Conservation (phyloP, 2,329 filamentous ascomycete species). For the Blastomyces parvus region DNA sequence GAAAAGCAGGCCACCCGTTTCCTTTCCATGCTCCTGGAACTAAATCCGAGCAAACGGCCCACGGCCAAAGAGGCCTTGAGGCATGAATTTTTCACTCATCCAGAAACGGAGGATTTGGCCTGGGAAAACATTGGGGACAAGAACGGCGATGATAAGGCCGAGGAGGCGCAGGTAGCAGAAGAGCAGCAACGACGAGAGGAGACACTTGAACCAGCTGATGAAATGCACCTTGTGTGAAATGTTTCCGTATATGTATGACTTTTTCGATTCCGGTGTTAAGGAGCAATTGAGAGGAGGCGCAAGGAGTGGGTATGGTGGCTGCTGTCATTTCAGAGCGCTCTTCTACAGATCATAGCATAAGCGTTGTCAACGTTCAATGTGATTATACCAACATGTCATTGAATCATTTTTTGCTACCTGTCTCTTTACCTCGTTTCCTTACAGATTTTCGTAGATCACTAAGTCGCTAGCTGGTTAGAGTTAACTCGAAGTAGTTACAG, state of each 20-base stretch:
- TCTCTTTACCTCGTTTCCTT: not conserved
- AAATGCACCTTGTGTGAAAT: conserved; percentile 15
- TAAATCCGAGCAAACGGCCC: conserved; percentile 35
- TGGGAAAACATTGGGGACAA: conserved; percentile 11
- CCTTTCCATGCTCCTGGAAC: conserved; percentile 35
- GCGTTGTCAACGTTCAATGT: not conserved
- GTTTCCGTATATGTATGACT: not conserved
- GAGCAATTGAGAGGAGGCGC: not conserved
- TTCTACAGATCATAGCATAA: not conserved
- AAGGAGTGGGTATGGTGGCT: not conserved
- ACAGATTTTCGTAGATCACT: too few species aligned
- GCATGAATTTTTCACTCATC: conserved; percentile 38
- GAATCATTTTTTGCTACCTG: not conserved
- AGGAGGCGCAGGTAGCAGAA: not conserved
- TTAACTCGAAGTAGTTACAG: too few species aligned
- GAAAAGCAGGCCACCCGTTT: conserved; percentile 39
- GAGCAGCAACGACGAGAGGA: conserved; percentile 6
- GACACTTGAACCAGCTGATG: conserved; percentile 11
- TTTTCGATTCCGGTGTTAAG: not conserved
- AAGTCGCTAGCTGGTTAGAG: too few species aligned
- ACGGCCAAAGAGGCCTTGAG: conserved; percentile 36
- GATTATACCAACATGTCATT: not conserved
- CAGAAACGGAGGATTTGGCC: conserved; percentile 21
- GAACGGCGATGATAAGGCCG: conserved; percentile 1
- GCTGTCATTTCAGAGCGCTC: not conserved